Evolutionary conservation across 768 basidiomycete species (phyloP).

Genomic region (Lentinula lateritia): DNA sequence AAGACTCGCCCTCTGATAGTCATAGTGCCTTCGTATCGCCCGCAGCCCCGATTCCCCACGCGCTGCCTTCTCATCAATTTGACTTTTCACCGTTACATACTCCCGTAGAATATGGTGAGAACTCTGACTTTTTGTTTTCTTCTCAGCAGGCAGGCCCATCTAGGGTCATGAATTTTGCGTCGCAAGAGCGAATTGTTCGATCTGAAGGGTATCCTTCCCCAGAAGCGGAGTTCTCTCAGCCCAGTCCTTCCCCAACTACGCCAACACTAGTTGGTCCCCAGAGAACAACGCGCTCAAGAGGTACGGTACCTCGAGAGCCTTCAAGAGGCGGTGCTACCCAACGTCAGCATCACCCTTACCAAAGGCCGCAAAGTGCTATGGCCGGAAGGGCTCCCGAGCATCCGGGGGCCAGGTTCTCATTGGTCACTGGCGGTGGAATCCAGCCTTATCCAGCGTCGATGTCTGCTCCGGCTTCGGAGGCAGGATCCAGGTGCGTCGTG

Average conservation of each 20-base stretch:
- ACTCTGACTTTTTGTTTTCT: background rate
- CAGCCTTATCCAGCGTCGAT: conserved; percentile 2
- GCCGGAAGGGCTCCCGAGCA: background rate
- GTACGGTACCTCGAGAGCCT: background rate
- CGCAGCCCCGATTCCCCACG: background rate
- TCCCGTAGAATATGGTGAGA: conserved; percentile 1
- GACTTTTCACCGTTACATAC: background rate
- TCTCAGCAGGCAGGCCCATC: background rate
- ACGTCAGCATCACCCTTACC: background rate
- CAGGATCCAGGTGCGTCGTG: background rate
- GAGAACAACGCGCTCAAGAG: background rate
- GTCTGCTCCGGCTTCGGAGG: background rate
- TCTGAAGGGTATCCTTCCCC: conserved; percentile 1
- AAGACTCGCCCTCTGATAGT: background rate
- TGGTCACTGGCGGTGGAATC: background rate
- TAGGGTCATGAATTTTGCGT: background rate
- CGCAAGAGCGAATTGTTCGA: background rate
- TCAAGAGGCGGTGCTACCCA: background rate
- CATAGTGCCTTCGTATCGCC: background rate
- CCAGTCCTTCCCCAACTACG: background rate
- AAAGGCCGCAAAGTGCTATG: background rate
- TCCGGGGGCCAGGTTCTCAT: background rate
- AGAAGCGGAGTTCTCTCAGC: background rate
- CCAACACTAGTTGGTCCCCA: background rate
- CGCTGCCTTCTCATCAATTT: background rate